Conservation (phyloP, 257 asterid species). For the Solanum sejunctum region DNA sequence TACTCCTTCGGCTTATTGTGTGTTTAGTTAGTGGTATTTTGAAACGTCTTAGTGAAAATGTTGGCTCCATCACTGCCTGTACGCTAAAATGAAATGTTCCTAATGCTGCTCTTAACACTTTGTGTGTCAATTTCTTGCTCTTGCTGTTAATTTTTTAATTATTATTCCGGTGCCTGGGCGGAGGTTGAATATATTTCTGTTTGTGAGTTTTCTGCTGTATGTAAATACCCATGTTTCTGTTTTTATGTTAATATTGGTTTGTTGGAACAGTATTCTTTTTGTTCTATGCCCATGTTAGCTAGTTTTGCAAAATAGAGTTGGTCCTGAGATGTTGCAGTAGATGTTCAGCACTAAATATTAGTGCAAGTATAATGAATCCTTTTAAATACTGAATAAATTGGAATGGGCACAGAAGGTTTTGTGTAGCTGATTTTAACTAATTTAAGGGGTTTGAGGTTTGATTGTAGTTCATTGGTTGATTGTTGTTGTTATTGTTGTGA, state of each 20-base stretch:
- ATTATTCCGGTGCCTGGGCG: not conserved
- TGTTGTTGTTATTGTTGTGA: not conserved
- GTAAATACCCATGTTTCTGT: too few species aligned
- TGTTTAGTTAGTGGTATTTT: too few species aligned
- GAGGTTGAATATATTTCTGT: not conserved
- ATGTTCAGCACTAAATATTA: not conserved
- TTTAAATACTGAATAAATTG: not conserved
- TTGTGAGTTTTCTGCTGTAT: not conserved
- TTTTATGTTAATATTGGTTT: too few species aligned
- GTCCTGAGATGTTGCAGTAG: not conserved
- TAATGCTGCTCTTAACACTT: not conserved
- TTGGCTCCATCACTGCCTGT: not conserved
- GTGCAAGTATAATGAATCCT: not conserved
- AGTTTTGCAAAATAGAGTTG: not conserved
- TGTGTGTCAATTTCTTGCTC: not conserved
- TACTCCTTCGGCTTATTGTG: too few species aligned
- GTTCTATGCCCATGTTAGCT: not conserved
- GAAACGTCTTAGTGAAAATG: too few species aligned
- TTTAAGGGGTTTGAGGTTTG: not conserved
- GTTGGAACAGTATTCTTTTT: too few species aligned
- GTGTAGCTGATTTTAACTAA: not conserved
- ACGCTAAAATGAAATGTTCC: not conserved
- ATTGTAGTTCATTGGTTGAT: not conserved
- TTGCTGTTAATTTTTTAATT: not conserved
- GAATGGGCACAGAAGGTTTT: not conserved